A percentile compares a stretch with the other conserved stretches of the same genome.
phyloP scores from a whole-genome alignment of 2,329 filamentous ascomycete genomes.

The Fusarium nanum region DNA sequence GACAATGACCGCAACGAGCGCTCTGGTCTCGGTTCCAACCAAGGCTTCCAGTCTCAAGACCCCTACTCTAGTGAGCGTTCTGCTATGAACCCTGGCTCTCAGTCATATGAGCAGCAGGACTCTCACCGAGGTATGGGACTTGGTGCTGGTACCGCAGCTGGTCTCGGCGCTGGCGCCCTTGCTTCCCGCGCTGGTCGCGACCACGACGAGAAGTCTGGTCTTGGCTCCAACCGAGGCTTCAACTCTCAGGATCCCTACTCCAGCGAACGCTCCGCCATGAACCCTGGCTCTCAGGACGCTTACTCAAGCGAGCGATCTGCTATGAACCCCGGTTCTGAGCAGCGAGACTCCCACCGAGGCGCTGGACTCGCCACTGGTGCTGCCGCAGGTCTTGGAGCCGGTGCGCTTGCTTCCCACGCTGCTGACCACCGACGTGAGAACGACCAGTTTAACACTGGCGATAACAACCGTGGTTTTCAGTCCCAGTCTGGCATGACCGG shows the following conservation, averaged over 20 bases:
- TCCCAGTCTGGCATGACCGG: background rate
- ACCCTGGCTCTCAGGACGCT: background rate
- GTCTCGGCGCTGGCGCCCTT: background rate
- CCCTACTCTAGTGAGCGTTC: background rate
- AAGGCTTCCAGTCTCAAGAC: background rate
- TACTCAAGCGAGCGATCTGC: background rate
- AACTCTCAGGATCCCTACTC: background rate
- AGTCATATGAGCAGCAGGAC: background rate
- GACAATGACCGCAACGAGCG: background rate
- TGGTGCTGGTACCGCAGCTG: conserved; percentile 2
- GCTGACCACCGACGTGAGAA: background rate
- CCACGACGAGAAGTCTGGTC: background rate
- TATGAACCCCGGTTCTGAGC: background rate
- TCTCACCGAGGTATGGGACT: background rate
- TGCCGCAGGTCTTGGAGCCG: conserved; percentile 25
- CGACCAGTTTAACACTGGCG: background rate
- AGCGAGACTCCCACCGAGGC: background rate
- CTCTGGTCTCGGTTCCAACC: background rate
- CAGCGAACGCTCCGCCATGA: background rate
- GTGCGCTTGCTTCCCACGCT: conserved; percentile 13
- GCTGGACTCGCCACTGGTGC: conserved; percentile 2
- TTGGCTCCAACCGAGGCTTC: background rate
- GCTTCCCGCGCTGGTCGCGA: background rate
- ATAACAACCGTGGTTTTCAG: background rate
- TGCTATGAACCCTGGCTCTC: background rate